Base-by-base conservation (phyloP, 768 basidiomycete species). In the Lactarius akahatsu region DNA sequence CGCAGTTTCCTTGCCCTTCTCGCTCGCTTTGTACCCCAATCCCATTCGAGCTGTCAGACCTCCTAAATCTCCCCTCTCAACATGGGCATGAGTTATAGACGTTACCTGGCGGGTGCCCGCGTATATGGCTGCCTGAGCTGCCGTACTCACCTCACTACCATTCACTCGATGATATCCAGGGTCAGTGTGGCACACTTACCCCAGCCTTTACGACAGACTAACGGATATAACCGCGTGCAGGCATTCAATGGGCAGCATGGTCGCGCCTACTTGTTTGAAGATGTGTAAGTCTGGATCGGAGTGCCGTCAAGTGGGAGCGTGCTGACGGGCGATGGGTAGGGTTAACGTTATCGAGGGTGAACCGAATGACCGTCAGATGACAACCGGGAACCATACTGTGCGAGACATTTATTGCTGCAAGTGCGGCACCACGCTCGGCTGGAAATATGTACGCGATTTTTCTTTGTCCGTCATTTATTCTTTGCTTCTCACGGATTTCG, bases 231-330 rank as follows among this genome's bases (percentile, higher is more conserved):
- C 28, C 47, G 41, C 38, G 58, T 67, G 52, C 76, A 98, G 96
- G 92, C 92, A 54, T 98, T 98, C 83, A 95, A 93, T 69, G 96
- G 96, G 32, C 94, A 97, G 77, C 94, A 97, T 77, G 96, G 96
- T 20, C 83, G 92, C 64, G 96, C 96, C 20, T 95, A 96, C 76
- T 86, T 98, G 69, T 96, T 98, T 73, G 92, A 96, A 61, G 86
- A 83, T 71, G 95, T 97, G 96, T 96, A 77, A 82, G 94, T 79
- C 30, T 26, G 38, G 55, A 72, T 66, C 62, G 23, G 15, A 52
- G 47, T 70, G 58, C 67, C 63, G 45, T 52, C 38, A 65, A 59
- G 67, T 70, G 41, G 66, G 60, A 20, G 28, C 16, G 7, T 56
- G 34, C 52, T 56, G 18, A 65, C 65, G 73, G 54, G 71, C 41